Conservation (phyloP, 768 basidiomycete species). For the Kwoniella mangroviensis region DNA sequence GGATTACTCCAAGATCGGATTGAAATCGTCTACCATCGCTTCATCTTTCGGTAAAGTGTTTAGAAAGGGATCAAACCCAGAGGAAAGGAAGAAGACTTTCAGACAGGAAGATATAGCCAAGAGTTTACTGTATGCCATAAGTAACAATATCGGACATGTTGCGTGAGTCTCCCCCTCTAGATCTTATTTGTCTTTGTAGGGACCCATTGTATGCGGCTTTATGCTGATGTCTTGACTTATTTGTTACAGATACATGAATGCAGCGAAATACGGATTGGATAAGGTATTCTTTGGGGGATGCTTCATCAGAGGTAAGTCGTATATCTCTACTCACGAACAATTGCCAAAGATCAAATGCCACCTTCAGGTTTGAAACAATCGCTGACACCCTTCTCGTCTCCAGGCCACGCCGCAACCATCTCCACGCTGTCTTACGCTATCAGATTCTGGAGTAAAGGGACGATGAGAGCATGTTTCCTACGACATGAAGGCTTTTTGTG, state of each 20-base stretch:
- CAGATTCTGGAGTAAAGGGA: conserved; percentile 98
- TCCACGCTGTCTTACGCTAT: conserved; percentile 98
- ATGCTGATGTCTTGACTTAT: not conserved
- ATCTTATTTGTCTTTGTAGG: not conserved
- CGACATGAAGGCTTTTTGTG: conserved; percentile 97
- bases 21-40: conserved; percentile 97
- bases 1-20: conserved; percentile 90
- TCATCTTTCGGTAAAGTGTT: conserved; percentile 99
- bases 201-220: not conserved
- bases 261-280: conserved; percentile 95
- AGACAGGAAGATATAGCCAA: conserved; percentile 90
- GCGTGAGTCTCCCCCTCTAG: conserved; percentile 69
- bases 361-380: not conserved
- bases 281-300: conserved; percentile 99
- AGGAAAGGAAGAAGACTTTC: conserved; percentile 76
- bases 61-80: conserved; percentile 66
- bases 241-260: conserved; percentile 88
- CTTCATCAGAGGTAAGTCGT: conserved; percentile 85
- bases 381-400: conserved; percentile 2
- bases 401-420: conserved; percentile 96
- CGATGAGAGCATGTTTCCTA: conserved; percentile 92
- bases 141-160: conserved; percentile 99
- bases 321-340: not conserved
- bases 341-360: no score
- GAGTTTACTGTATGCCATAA: conserved; percentile 91